Evolutionary conservation across 768 basidiomycete genomes (phyloP), one percentile per base, ranked within the genome.

Genomic region (Auricularia sp.): DNA sequence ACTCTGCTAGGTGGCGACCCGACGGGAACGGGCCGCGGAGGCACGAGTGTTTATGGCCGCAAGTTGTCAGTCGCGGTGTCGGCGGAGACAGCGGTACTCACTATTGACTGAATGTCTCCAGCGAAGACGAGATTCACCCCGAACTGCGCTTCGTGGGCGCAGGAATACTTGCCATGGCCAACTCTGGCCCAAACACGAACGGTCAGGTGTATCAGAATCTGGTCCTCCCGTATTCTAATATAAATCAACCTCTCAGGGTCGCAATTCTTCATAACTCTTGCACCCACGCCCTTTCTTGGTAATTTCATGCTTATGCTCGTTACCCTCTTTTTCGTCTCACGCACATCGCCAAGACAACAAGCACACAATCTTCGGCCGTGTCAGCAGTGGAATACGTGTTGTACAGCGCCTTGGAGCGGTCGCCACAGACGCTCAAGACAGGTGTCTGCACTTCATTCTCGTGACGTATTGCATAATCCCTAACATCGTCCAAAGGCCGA

Each of bases 121-220:
- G 92, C 69, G 86, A 91, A 74, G 94, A 97, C 74, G 94, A 97
- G 72, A 84, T 98, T 62, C 84, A 92, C 69, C 87, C 91, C 1
- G 94, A 97, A 14, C 76, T 98, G 69, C 81, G 94, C 60, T 98
- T 98, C 78, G 94, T 93, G 2, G 96, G 96, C 18, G 94, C 95
- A 53, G 96, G 96, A 1, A 94, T 98, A 65, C 84, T 98, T 33
- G 93, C 92, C 8, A 93, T 93, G 91, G 97, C 97, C 42, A 99
- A 99, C 76, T 92, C 95, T 56, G 95, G 95, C 11, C 90, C 90
- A n/a, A 91, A 93, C 72, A 89, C 88, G 33, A 93, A 93, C 70
- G 88, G 91, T 84, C 63, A 63, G 77, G 16, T 65, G 7, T 16
- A 62, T 60, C 10, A 42, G 61, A 14, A 36, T 61, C 39, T 62